Evolutionary conservation across 176 grass and related monocot genomes (phyloP).

Genomic region (Alopecurus myosuroides): DNA sequence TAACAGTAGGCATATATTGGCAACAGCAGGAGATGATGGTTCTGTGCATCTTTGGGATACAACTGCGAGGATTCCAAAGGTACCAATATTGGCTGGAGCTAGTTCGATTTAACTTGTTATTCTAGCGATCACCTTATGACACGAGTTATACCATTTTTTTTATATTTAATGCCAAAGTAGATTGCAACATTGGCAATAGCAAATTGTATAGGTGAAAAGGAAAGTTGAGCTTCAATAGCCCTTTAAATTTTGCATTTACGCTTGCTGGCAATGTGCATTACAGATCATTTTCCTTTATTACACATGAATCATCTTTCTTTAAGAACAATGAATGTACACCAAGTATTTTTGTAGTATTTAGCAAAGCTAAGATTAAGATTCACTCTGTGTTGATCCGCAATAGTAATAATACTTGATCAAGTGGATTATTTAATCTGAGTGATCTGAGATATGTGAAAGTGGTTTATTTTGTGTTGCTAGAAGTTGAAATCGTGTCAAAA

Average conservation of each 20-base stretch:
- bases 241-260: neutral
- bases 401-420: slow-evolving; percentile 1
- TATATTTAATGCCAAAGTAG: slow-evolving; percentile 1
- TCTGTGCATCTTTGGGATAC: slow-evolving; percentile 99
- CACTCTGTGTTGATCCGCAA: neutral
- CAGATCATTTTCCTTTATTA: neutral
- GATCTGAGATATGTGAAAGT: neutral
- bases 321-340: neutral
- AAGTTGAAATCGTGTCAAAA: slow-evolving; percentile 11
- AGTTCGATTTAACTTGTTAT: slow-evolving; percentile 15
- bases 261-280: neutral
- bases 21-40: slow-evolving; percentile 94
- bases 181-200: neutral
- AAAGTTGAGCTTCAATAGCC: neutral
- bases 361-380: neutral
- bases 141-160: slow-evolving; percentile 1
- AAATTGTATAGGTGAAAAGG: neutral
- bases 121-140: neutral
- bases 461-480: neutral
- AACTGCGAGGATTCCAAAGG: slow-evolving; percentile 83
- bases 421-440: neutral
- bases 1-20: slow-evolving; percentile 81
- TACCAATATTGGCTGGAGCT: slow-evolving; percentile 26
- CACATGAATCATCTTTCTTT: neutral
- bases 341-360: neutral